Percentiles rank a stretch among this genome's conserved stretches.
Conservation (phyloP, 768 basidiomycete genomes). For the Strobilomyces confusus region DNA sequence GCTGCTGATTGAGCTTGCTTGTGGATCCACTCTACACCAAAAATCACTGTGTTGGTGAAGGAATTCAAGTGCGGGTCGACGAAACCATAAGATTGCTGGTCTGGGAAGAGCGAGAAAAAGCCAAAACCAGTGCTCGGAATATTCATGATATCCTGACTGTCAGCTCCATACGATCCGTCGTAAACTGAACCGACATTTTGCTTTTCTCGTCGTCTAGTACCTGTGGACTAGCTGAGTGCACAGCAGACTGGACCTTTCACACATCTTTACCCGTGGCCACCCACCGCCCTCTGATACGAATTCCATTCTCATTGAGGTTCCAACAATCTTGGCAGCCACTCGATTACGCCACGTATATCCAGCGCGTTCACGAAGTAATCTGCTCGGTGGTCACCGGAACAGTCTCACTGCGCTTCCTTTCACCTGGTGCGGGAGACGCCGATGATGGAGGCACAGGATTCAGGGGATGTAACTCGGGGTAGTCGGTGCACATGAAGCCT, state of each 20-base stretch:
- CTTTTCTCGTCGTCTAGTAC: conserved; percentile 45
- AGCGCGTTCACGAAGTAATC: conserved; percentile 47
- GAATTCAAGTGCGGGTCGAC: conserved; percentile 45
- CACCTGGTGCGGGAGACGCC: conserved; percentile 38
- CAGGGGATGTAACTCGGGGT: conserved; percentile 51
- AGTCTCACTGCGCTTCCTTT: conserved; percentile 34
- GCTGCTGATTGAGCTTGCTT: conserved; percentile 41
- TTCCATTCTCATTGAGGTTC: conserved; percentile 35
- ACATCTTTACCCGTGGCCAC: conserved; percentile 43
- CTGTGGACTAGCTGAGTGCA: conserved; percentile 24
- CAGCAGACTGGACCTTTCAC: neutral
- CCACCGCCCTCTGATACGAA: conserved; percentile 60
- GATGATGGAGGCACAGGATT: conserved; percentile 30
- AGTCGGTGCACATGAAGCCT: conserved; percentile 57
- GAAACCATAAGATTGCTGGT: conserved; percentile 54
- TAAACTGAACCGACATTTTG: conserved; percentile 45
- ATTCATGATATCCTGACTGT: conserved; percentile 58
- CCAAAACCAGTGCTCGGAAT: conserved; percentile 56
- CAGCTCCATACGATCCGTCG: conserved; percentile 63
- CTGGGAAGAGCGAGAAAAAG: conserved; percentile 65
- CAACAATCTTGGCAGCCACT: conserved; percentile 32
- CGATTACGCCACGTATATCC: conserved; percentile 44
- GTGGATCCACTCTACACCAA: conserved; percentile 54
- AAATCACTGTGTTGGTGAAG: conserved; percentile 50
- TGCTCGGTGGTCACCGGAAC: conserved; percentile 44